Evolutionary conservation across 1,284 basidiomycete species (phyloP).

Genomic region (Cystobasidium sp.): DNA sequence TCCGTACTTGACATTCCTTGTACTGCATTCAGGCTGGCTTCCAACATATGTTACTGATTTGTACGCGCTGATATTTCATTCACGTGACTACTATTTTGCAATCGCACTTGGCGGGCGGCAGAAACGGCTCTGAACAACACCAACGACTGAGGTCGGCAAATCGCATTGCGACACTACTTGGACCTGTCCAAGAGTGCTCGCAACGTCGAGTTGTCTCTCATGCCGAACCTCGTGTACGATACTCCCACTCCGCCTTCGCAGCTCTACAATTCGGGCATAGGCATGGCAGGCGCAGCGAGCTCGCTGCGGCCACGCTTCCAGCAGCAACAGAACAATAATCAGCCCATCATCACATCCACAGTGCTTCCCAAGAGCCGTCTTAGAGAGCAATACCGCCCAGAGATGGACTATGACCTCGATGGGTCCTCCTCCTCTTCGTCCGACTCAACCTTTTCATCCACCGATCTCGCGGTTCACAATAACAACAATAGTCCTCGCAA

Average conservation of each 20-base stretch:
- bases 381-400: constrained; percentile 32
- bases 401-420: constrained; percentile 29
- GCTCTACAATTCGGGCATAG: constrained; percentile 23
- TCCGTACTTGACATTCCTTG: too few species aligned
- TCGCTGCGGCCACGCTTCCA: constrained; percentile 19
- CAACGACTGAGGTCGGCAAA: too few species aligned
- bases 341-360: constrained; percentile 24
- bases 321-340: constrained; percentile 1
- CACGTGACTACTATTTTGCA: too few species aligned
- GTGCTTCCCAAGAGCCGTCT: constrained; percentile 36
- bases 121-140: too few species aligned
- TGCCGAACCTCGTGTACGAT: constrained; percentile 38
- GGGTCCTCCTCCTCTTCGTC: constrained; percentile 19
- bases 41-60: too few species aligned
- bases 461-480: constrained; percentile 33
- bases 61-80: too few species aligned
- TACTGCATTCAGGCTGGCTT: too few species aligned
- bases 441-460: constrained; percentile 37
- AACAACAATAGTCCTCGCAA: constrained; percentile 11
- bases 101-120: too few species aligned
- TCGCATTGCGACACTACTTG: background rate
- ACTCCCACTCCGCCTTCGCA: constrained; percentile 43
- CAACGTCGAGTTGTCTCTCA: background rate
- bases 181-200: constrained; percentile 1
- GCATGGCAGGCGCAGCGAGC: constrained; percentile 13